These are phyloP conservation scores for Psilocybe subaeruginosa DNA, from an alignment of 768 basidiomycete species.

Conservation along the genomic window DNA sequence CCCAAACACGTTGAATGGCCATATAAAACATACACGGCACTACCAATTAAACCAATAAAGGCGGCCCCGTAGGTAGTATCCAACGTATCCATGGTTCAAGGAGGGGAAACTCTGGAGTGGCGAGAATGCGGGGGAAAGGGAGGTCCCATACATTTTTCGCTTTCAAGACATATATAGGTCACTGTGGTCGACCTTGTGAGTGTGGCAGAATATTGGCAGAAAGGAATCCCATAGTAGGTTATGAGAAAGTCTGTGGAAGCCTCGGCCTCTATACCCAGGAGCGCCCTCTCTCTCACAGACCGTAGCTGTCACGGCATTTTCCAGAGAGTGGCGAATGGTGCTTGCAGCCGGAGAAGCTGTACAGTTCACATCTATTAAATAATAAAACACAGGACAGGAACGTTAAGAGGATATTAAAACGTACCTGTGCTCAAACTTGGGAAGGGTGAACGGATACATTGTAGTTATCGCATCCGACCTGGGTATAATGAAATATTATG, in stretches of 20 bases:
- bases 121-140: slow-evolving; percentile 14
- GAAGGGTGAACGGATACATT: no score
- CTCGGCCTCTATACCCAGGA: slow-evolving; percentile 9
- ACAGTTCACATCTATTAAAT: background rate
- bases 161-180: background rate
- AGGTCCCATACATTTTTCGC: slow-evolving; percentile 1
- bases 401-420: no score
- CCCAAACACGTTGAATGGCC: background rate
- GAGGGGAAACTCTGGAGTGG: background rate
- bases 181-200: slow-evolving; percentile 3
- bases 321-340: slow-evolving; percentile 1
- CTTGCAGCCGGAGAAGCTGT: background rate
- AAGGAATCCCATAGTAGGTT: slow-evolving; percentile 11
- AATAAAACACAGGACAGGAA: background rate
- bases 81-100: slow-evolving; percentile 57
- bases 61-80: slow-evolving; percentile 47
- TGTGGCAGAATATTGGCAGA: slow-evolving; percentile 12
- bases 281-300: slow-evolving; percentile 8
- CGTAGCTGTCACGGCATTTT: slow-evolving; percentile 5
- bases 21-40: slow-evolving; percentile 41
- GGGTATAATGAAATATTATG: background rate
- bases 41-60: slow-evolving; percentile 46
- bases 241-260: slow-evolving; percentile 3
- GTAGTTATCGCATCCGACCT: background rate
- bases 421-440: no score